Evolutionary conservation across 2,329 filamentous ascomycete species (phyloP).

Genomic region (Beauveria asiatica): DNA sequence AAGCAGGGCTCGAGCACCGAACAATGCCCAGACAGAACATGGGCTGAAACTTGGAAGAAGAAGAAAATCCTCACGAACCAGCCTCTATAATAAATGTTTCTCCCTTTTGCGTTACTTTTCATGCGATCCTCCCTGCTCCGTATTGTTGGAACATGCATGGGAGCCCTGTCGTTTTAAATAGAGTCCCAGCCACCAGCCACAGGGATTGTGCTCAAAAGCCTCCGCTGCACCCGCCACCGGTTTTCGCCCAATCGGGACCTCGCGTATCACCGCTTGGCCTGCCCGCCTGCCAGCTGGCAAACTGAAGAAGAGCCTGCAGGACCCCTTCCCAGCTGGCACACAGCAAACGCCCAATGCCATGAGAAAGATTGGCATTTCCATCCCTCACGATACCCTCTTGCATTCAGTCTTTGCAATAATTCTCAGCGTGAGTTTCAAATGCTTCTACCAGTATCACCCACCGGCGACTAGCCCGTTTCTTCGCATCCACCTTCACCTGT

Average conservation of each 20-base stretch:
- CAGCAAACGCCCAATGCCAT: background rate
- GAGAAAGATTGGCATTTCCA: background rate
- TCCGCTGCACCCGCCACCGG: slow-evolving; percentile 4
- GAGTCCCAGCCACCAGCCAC: slow-evolving; percentile 9
- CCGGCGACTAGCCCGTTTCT: background rate
- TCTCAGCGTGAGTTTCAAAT: background rate
- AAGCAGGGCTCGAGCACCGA: background rate
- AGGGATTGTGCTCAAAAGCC: background rate
- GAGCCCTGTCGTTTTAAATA: background rate
- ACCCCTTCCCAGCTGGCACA: background rate
- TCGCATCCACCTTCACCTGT: background rate
- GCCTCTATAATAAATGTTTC: slow-evolving; percentile 3
- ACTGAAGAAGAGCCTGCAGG: background rate
- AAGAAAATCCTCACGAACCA: background rate
- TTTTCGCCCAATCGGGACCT: slow-evolving; percentile 1
- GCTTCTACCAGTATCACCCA: background rate
- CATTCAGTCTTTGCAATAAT: background rate
- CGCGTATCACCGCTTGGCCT: background rate
- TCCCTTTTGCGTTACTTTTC: background rate
- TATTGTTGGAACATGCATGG: background rate
- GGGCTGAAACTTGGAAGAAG: background rate
- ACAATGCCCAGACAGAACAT: background rate
- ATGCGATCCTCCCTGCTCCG: too few species aligned
- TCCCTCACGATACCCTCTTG: background rate
- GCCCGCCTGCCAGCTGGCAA: slow-evolving; percentile 5